Percentiles rank a stretch among this genome's conserved stretches.
Evolutionary conservation across 2,329 filamentous ascomycete species (phyloP).

Genomic region (Verticillium nonalfalfae): DNA sequence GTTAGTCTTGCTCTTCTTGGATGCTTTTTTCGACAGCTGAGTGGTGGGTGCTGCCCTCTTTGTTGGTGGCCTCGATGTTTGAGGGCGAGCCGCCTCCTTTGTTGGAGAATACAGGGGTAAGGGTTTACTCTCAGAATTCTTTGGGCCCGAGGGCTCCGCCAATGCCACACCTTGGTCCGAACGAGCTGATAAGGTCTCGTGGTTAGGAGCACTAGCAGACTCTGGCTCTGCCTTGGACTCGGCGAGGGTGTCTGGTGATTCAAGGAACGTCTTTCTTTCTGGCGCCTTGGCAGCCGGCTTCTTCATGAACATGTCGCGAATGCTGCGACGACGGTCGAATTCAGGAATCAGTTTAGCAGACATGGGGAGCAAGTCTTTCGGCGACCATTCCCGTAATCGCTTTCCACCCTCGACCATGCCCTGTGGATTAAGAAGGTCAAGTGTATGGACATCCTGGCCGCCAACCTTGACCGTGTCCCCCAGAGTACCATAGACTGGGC

Average conservation of each 20-base stretch:
- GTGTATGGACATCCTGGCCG: slow-evolving; percentile 44
- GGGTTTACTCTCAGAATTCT: slow-evolving; percentile 4
- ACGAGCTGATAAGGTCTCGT: background rate
- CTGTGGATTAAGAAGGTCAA: slow-evolving; percentile 72
- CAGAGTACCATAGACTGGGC: slow-evolving; percentile 77
- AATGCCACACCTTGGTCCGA: background rate
- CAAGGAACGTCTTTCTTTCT: slow-evolving; percentile 7
- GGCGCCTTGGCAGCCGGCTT: slow-evolving; percentile 29
- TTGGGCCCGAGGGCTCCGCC: background rate
- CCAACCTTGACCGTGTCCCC: slow-evolving; percentile 53
- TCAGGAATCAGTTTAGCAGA: slow-evolving; percentile 84
- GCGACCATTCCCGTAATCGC: slow-evolving; percentile 59
- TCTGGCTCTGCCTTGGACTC: background rate
- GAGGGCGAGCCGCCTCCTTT: slow-evolving; percentile 24
- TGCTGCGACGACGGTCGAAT: slow-evolving; percentile 76
- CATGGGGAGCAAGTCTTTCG: slow-evolving; percentile 61
- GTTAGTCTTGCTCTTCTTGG: slow-evolving; percentile 28
- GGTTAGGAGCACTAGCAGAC: background rate
- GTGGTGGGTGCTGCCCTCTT: slow-evolving; percentile 9
- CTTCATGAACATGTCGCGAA: slow-evolving; percentile 86
- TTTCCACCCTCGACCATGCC: slow-evolving; percentile 65
- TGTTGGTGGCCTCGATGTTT: slow-evolving; percentile 8
- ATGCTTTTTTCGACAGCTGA: slow-evolving; percentile 17
- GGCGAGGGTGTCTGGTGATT: background rate
- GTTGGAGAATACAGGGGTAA: slow-evolving; percentile 11